phyloP scores from a whole-genome alignment of 257 asterid species.

The Thymus quinquecostatus region DNA sequence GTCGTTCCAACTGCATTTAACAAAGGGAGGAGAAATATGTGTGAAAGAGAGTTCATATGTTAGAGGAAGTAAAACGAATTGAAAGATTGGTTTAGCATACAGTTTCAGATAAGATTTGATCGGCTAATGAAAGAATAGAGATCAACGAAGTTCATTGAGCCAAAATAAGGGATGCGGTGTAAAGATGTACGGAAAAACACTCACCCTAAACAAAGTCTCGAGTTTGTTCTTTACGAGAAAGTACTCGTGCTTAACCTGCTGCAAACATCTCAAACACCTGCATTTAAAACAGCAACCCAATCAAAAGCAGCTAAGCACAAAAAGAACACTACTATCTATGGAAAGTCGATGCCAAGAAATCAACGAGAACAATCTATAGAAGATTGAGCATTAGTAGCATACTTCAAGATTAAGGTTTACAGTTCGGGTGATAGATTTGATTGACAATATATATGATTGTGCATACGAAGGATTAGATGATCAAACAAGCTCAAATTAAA shows the following conservation, averaged over 20 bases:
- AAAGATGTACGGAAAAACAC: slow-evolving; percentile 1
- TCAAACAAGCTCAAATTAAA: too few species aligned
- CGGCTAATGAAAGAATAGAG: neutral
- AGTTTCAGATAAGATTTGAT: neutral
- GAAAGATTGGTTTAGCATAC: neutral
- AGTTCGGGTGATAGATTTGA: neutral
- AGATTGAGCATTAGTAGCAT: neutral
- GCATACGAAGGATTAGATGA: neutral
- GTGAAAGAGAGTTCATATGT: too few species aligned
- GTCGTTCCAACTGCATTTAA: slow-evolving; percentile 71
- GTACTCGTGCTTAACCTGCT: slow-evolving; percentile 66
- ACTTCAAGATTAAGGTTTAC: neutral
- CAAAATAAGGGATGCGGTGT: neutral
- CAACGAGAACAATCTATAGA: neutral
- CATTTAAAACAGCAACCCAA: slow-evolving; percentile 12
- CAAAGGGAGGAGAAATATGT: too few species aligned
- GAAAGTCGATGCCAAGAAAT: neutral
- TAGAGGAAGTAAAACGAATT: neutral
- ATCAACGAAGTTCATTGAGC: neutral
- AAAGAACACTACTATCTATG: neutral
- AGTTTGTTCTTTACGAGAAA: slow-evolving; percentile 69
- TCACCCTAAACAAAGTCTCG: slow-evolving; percentile 73
- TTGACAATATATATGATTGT: neutral
- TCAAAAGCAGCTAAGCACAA: neutral
- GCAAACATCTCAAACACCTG: slow-evolving; percentile 78